These are phyloP conservation scores for Pseudocercospora vitis DNA, from an alignment of 2,329 filamentous ascomycete genomes.

Conservation along the genomic window DNA sequence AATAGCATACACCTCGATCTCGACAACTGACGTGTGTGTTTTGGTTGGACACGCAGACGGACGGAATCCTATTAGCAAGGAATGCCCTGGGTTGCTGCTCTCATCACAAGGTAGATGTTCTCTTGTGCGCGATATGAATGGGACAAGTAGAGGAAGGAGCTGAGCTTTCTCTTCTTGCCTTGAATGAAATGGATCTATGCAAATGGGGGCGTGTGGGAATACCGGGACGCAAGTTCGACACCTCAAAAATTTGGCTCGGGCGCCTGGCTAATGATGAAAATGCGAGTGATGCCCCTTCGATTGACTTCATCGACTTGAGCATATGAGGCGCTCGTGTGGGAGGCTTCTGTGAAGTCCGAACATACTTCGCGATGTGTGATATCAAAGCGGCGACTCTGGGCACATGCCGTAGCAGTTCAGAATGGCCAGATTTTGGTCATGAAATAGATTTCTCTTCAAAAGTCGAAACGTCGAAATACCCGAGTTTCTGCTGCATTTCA, in stretches of 20 bases:
- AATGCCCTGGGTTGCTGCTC: conserved; percentile 16
- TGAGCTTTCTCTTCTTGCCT: conserved; percentile 7
- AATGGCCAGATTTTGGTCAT: conserved; percentile 2
- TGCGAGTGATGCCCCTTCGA: conserved; percentile 6
- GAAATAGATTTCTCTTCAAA: conserved; percentile 11
- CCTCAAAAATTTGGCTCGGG: conserved; percentile 6
- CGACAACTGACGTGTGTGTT: conserved; percentile 8
- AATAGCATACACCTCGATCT: conserved; percentile 20
- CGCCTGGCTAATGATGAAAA: conserved; percentile 13
- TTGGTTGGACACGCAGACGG: conserved; percentile 12
- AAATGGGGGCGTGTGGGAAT: conserved; percentile 5
- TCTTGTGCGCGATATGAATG: conserved; percentile 13
- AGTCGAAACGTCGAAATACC: not conserved
- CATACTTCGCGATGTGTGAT: conserved; percentile 1
- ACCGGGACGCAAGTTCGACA: conserved; percentile 8
- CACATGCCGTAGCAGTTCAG: conserved; percentile 1
- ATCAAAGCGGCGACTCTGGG: conserved; percentile 7
- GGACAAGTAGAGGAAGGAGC: conserved; percentile 16
- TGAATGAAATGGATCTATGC: conserved; percentile 8
- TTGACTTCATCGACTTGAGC: not conserved
- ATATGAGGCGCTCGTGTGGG: conserved; percentile 4
- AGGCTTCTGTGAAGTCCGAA: conserved; percentile 4
- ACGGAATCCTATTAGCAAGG: conserved; percentile 9
- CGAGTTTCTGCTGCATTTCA: not conserved
- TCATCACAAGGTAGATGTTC: conserved; percentile 25